Percentiles rank a stretch among this genome's conserved stretches.
Conservation (phyloP, 495 filamentous ascomycete genomes). For the Neurospora intermedia region DNA sequence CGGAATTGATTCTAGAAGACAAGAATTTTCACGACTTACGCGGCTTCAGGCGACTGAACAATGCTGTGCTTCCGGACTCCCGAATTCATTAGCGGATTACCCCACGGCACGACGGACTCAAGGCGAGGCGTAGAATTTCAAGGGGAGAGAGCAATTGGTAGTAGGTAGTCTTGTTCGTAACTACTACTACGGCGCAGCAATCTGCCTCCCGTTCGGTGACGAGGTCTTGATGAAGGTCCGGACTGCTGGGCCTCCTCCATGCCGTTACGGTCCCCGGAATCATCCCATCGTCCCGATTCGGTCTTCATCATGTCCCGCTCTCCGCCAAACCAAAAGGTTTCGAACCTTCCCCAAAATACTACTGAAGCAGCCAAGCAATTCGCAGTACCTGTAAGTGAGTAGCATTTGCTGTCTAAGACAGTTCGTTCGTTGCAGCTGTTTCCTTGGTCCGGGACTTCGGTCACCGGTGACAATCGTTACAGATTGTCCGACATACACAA, state of each 20-base stretch:
- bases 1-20: background rate
- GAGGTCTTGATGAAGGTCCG: background rate
- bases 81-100: background rate
- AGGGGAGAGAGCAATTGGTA: background rate
- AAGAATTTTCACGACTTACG: background rate
- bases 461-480: background rate
- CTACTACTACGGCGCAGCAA: background rate
- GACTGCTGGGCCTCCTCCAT: background rate
- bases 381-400: background rate
- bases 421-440: background rate
- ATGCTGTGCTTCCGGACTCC: background rate
- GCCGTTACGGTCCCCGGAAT: background rate
- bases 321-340: background rate
- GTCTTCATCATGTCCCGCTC: background rate
- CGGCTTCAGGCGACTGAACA: background rate
- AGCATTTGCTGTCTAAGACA: background rate
- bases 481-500: background rate
- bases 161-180: background rate
- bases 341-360: background rate
- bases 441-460: background rate
- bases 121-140: background rate
- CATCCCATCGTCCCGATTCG: background rate
- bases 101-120: background rate
- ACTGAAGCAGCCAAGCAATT: background rate
- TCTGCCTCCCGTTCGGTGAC: background rate